These are phyloP conservation scores for Leccinum olivaceopallidum DNA, from an alignment of 768 basidiomycete genomes.

Conservation along the genomic window DNA sequence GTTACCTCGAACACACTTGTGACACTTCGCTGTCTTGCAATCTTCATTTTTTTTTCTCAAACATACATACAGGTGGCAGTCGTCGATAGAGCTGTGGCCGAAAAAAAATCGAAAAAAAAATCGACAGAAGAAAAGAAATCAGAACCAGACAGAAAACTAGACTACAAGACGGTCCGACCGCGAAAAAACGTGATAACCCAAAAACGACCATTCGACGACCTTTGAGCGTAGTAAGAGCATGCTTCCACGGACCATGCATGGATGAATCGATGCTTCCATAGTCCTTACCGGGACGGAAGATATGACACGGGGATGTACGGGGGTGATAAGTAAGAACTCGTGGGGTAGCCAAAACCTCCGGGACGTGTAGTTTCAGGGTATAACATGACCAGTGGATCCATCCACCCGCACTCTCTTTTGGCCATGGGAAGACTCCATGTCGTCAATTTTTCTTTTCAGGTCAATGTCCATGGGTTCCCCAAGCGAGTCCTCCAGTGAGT, in stretches of 20 bases:
- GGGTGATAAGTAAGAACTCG: conserved; percentile 21
- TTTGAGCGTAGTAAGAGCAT: conserved; percentile 26
- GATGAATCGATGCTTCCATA: conserved; percentile 29
- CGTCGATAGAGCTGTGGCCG: conserved; percentile 28
- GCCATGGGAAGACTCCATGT: conserved; percentile 50
- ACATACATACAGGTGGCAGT: conserved; percentile 33
- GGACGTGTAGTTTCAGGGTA: conserved; percentile 49
- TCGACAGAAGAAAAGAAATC: conserved; percentile 3
- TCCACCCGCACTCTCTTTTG: conserved; percentile 77
- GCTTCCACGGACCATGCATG: conserved; percentile 32
- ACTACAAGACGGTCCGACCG: conserved; percentile 39
- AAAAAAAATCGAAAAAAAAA: conserved; percentile 16
- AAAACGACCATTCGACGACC: conserved; percentile 34
- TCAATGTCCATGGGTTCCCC: conserved; percentile 53
- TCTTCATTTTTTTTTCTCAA: conserved; percentile 20
- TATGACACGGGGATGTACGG: conserved; percentile 19
- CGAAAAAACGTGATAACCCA: conserved; percentile 31
- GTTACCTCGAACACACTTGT: neutral
- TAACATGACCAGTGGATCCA: conserved; percentile 45
- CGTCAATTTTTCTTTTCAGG: conserved; percentile 60
- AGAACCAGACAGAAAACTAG: conserved; percentile 28
- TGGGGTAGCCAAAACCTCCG: conserved; percentile 26
- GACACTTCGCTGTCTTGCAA: conserved; percentile 10
- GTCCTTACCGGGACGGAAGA: conserved; percentile 32
- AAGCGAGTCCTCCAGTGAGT: conserved; percentile 39